A percentile compares a stretch with the other conserved stretches of the same genome.
phyloP scores from a whole-genome alignment of 805 yeast genomes.

The Blastobotrys attinorum region DNA sequence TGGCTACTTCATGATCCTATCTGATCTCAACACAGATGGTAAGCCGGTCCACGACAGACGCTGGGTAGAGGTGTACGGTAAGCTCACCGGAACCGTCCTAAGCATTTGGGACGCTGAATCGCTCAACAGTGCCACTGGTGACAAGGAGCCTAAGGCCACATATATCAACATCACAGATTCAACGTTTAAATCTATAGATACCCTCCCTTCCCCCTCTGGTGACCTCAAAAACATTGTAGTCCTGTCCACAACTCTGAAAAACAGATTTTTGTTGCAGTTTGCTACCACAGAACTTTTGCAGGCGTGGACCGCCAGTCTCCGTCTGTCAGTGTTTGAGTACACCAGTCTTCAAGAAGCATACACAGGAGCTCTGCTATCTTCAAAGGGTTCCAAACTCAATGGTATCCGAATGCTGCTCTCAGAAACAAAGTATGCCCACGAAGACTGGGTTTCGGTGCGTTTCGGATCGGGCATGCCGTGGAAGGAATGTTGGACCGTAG shows the following conservation, averaged over 20 bases:
- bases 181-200: conserved; percentile 61
- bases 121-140: conserved; percentile 46
- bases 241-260: conserved; percentile 88
- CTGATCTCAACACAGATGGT: conserved; percentile 52
- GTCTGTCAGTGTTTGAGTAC: conserved; percentile 75
- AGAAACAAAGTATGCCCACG: conserved; percentile 77
- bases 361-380: conserved; percentile 86
- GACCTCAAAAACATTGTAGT: conserved; percentile 70
- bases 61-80: conserved; percentile 93
- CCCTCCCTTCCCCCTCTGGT: conserved; percentile 57
- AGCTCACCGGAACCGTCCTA: conserved; percentile 80
- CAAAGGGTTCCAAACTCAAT: conserved; percentile 80
- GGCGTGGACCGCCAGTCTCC: conserved; percentile 76
- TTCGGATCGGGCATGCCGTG: conserved; percentile 98
- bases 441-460: conserved; percentile 90
- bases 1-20: conserved; percentile 40
- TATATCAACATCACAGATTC: conserved; percentile 91
- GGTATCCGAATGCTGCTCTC: conserved; percentile 82
- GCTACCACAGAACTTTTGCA: conserved; percentile 54
- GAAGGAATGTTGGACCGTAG: conserved; percentile 88
- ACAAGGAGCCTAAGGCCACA: conserved; percentile 60
- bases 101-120: conserved; percentile 74
- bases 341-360: conserved; percentile 87
- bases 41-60: conserved; percentile 64
- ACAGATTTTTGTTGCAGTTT: conserved; percentile 77